A percentile compares a stretch with the other conserved stretches of the same genome.
These are phyloP conservation scores for Phytopythium montanum DNA, from an alignment of 352 stramenopile species.

Conservation along the genomic window DNA sequence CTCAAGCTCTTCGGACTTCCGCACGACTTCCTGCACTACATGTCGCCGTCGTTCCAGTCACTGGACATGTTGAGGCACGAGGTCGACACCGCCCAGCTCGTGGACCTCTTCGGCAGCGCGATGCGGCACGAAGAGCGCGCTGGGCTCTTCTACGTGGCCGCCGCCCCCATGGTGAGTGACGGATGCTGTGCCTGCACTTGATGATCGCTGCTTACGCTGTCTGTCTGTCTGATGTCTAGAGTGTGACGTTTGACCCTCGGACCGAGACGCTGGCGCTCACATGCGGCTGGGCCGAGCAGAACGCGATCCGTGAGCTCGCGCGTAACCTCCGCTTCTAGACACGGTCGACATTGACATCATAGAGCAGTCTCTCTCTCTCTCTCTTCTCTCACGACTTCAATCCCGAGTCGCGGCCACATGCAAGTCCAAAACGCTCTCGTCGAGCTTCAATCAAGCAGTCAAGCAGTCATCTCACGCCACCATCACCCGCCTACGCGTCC, in stretches of 20 bases:
- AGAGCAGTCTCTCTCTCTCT: not conserved
- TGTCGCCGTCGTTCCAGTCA: slow-evolving; percentile 46
- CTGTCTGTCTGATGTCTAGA: slow-evolving; percentile 18
- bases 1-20: slow-evolving; percentile 53
- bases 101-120: slow-evolving; percentile 61
- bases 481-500: not conserved
- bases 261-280: slow-evolving; percentile 48
- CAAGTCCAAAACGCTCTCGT: not conserved
- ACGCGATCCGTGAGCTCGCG: slow-evolving; percentile 56
- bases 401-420: not conserved
- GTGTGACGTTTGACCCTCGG: slow-evolving; percentile 57
- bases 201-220: not conserved
- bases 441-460: not conserved
- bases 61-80: slow-evolving; percentile 32
- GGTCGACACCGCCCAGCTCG: slow-evolving; percentile 45
- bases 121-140: slow-evolving; percentile 70
- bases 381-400: not conserved
- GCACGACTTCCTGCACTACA: slow-evolving; percentile 52
- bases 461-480: not conserved
- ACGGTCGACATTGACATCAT: not conserved
- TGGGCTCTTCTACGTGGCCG: slow-evolving; percentile 56
- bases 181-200: not conserved
- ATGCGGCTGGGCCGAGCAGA: slow-evolving; percentile 58
- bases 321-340: slow-evolving; percentile 65
- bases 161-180: slow-evolving; percentile 60